Percentiles rank a stretch among this genome's conserved stretches.
Conservation (phyloP, 1,139 yeast species). For the Schwanniomyces etchellsii region DNA sequence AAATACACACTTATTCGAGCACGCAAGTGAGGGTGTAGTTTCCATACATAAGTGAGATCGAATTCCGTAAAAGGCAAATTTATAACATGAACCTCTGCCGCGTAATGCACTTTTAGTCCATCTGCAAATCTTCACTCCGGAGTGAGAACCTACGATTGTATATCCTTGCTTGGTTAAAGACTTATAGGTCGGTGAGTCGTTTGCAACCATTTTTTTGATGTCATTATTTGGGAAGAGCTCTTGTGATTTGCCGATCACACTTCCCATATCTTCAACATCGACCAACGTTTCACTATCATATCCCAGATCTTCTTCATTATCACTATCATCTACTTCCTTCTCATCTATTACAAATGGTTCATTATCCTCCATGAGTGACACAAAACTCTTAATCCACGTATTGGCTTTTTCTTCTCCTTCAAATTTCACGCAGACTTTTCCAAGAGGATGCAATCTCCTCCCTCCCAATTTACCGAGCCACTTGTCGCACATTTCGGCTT, state of each 20-base stretch:
- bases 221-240: slow-evolving; percentile 20
- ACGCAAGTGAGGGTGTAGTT: slow-evolving; percentile 87
- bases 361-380: slow-evolving; percentile 57
- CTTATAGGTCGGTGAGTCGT: slow-evolving; percentile 83
- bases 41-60: slow-evolving; percentile 93
- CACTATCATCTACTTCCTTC: slow-evolving; percentile 28
- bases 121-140: slow-evolving; percentile 92
- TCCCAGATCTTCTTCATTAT: slow-evolving; percentile 34
- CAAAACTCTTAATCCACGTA: slow-evolving; percentile 63
- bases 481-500: slow-evolving; percentile 69
- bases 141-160: slow-evolving; percentile 88
- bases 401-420: slow-evolving; percentile 56
- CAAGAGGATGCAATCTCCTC: slow-evolving; percentile 76
- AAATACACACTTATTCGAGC: slow-evolving; percentile 92
- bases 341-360: slow-evolving; percentile 53
- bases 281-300: slow-evolving; percentile 44
- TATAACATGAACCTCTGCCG: slow-evolving; percentile 93
- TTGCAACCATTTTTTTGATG: slow-evolving; percentile 85
- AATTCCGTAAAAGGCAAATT: slow-evolving; percentile 87
- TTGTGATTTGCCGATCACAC: slow-evolving; percentile 36
- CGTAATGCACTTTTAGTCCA: slow-evolving; percentile 95
- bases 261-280: slow-evolving; percentile 86
- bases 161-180: slow-evolving; percentile 91
- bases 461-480: slow-evolving; percentile 82
- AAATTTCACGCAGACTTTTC: slow-evolving; percentile 77